These are phyloP conservation scores for Pichia gijzeniarum DNA, from an alignment of 805 yeast genomes.

Conservation along the genomic window DNA sequence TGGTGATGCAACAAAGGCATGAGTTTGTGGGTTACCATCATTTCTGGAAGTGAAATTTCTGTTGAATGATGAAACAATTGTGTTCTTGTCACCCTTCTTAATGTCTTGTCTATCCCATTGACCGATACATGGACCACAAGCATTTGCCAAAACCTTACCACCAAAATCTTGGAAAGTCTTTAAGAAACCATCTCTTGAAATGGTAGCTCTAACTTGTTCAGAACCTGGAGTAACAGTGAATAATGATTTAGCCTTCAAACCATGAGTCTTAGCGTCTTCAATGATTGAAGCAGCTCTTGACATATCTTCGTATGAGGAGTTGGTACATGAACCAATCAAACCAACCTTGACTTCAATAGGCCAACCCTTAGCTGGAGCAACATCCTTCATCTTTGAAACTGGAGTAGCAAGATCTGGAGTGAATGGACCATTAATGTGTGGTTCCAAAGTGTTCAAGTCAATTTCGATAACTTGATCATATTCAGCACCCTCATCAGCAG, in stretches of 20 bases:
- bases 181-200: slow-evolving; percentile 89
- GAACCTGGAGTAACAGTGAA: slow-evolving; percentile 98
- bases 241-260: slow-evolving; percentile 84
- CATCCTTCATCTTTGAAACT: slow-evolving; percentile 69
- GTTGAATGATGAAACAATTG: slow-evolving; percentile 95
- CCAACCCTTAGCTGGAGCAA: slow-evolving; percentile 72
- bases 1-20: slow-evolving; percentile 98
- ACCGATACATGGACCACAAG: slow-evolving; percentile 99
- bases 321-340: slow-evolving; percentile 96
- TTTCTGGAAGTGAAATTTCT: slow-evolving; percentile 97
- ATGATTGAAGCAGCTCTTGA: slow-evolving; percentile 90
- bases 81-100: slow-evolving; percentile 56
- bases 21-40: slow-evolving; percentile 96
- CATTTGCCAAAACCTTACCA: slow-evolving; percentile 90
- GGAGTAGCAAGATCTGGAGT: slow-evolving; percentile 98
- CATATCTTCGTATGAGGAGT: slow-evolving; percentile 98
- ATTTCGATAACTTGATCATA: slow-evolving; percentile 92
- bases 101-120: slow-evolving; percentile 96
- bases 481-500: slow-evolving; percentile 82
- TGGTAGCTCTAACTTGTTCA: slow-evolving; percentile 95
- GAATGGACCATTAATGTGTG: slow-evolving; percentile 95
- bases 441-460: slow-evolving; percentile 80
- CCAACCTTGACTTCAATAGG: slow-evolving; percentile 86
- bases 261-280: slow-evolving; percentile 77
- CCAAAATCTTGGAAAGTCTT: slow-evolving; percentile 79